Evolutionary conservation across 2,329 filamentous ascomycete genomes (phyloP), one percentile per base, ranked within the genome.

Genomic region (Scedosporium dehoogii): DNA sequence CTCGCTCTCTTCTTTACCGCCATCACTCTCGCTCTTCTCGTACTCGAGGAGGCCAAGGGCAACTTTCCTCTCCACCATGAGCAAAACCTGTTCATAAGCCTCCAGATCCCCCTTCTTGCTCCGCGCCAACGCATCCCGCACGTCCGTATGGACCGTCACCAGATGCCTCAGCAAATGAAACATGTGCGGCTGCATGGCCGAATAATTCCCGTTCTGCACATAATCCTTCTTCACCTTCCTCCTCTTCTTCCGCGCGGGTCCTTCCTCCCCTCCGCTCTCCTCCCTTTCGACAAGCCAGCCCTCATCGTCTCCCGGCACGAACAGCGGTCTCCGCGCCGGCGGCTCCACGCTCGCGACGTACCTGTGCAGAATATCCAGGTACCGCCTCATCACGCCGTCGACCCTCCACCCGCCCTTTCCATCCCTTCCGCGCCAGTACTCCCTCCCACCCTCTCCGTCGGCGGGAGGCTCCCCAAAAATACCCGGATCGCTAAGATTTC

Each of bases 161-260:
- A 97, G 83, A 38, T 93, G 87, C 16, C 93, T 85, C 23, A 97
- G 82, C 27, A 99, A 83, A 72, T 96, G 90, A 79, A 99, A 99
- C 53, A 97, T 83, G 73, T 99, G 94, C 0, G 91, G 86, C 73
- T 97, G 92, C 81, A 97, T 90, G 41, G 86, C 86, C 10, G 83
- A 80, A 58, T 96, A 79, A 72, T 94, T 97, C 59, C 67, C 64
- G 61, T 66, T 72, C 68, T 41, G 60, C 66, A 60, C 62, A 4
- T 63, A 3, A 33, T 51, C 6, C 62, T 58, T 64, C 57, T 65
- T 61, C 29, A 75, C 71, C 66, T 71, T 76, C 68, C 80, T 81
- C 63, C 77, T 75, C 69, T 80, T 82, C 73, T 84, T 85, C 64
- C 76, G 74, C 16, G 80, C 77, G 33, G 81, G 82, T 57, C 79